Percentiles rank a stretch among this genome's conserved stretches.
Conservation (phyloP, 495 filamentous ascomycete genomes). For the Hypoxylon lienhwacheense region DNA sequence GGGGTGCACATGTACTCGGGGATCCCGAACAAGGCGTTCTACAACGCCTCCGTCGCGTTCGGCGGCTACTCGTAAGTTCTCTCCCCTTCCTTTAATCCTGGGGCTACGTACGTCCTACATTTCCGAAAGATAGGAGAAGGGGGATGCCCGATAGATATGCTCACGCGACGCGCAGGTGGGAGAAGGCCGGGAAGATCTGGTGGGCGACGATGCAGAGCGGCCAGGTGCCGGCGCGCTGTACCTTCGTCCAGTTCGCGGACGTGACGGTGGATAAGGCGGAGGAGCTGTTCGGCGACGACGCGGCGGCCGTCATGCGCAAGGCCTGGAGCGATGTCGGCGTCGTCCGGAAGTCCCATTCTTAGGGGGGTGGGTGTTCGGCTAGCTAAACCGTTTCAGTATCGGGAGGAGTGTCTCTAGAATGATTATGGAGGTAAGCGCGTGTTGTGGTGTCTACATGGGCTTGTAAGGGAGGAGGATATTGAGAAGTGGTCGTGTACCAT, state of each 20-base stretch:
- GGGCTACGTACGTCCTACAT: no score
- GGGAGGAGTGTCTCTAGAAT: background rate
- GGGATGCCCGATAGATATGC: background rate
- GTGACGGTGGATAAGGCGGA: conserved; percentile 46
- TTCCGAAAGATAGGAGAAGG: background rate
- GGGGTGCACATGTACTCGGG: conserved; percentile 58
- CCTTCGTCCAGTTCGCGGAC: conserved; percentile 48
- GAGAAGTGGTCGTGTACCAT: no score
- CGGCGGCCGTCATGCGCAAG: conserved; percentile 40
- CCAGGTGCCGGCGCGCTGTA: conserved; percentile 39
- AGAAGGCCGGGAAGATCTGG: conserved; percentile 56
- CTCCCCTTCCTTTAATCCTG: background rate
- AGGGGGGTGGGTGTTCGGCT: conserved; percentile 6
- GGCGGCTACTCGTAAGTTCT: conserved; percentile 48
- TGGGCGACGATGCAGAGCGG: conserved; percentile 51
- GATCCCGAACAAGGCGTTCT: conserved; percentile 58
- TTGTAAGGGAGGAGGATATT: no score
- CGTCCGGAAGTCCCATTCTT: conserved; percentile 26
- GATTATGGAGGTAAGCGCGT: no score
- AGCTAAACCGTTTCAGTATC: background rate
- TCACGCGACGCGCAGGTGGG: conserved; percentile 40
- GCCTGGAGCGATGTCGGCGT: conserved; percentile 49
- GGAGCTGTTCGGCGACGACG: conserved; percentile 43
- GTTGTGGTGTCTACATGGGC: no score
- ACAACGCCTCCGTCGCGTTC: conserved; percentile 46